phyloP scores from a whole-genome alignment of 202 grass and related monocot species.

The Alloteropsis angusta region DNA sequence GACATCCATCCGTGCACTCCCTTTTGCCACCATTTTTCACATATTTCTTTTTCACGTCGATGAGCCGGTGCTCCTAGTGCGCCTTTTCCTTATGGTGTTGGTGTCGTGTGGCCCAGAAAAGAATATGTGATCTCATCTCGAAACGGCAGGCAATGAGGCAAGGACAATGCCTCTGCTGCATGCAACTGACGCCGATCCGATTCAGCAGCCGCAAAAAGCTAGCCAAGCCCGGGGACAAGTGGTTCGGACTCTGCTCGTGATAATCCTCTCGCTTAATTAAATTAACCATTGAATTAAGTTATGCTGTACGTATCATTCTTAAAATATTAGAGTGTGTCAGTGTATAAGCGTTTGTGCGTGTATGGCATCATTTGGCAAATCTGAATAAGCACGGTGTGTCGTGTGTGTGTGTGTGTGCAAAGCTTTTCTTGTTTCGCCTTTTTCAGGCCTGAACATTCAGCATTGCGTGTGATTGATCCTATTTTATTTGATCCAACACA shows the following conservation, averaged over 20 bases:
- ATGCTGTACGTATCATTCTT: not conserved
- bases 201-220: constrained; percentile 45
- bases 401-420: no score
- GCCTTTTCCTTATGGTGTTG: constrained; percentile 19
- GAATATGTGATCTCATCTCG: constrained; percentile 17
- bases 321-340: not conserved
- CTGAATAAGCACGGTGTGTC: constrained; percentile 10
- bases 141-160: not conserved
- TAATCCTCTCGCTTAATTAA: not conserved
- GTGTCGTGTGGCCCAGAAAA: constrained; percentile 15
- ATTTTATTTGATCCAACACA: constrained; percentile 14
- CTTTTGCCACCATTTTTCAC: not conserved
- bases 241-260: constrained; percentile 4
- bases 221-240: constrained; percentile 1
- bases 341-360: constrained; percentile 12
- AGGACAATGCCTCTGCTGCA: not conserved
- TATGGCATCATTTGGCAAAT: not conserved
- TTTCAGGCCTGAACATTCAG: constrained; percentile 41
- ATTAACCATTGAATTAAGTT: not conserved
- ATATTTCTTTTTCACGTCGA: not conserved
- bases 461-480: constrained; percentile 15
- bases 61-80: not conserved
- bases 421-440: not conserved
- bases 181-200: constrained; percentile 33
- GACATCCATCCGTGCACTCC: not conserved